Base-by-base conservation (phyloP, 1,284 basidiomycete species). In the Leccinum huronense region DNA sequence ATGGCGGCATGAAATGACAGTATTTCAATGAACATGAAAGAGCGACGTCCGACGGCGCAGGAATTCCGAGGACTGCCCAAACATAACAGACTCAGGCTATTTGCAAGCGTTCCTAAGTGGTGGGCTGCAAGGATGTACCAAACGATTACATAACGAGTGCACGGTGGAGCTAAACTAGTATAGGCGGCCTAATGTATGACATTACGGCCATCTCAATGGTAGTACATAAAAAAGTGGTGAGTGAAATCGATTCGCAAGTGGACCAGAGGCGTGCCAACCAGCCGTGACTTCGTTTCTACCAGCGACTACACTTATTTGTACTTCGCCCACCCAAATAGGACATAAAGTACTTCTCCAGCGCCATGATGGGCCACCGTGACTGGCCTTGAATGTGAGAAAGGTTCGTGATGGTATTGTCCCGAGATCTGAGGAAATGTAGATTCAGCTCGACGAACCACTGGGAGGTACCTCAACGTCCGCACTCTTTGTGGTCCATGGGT, bases 1-100 rank as follows among this genome's bases (percentile, higher is more conserved):
- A 66, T 75, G 71, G 63, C 48, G 62, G 60, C 42, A 68, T 63
- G 69, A 71, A 64, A 64, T 68, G 63, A 48, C 56, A 65, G 60
- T 63, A 69, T 64, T 64, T 66, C 66, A 45, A 60, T 63, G 63
- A 60, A 63, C 45, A 42, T 61, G 65, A 63, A 63, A 14, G 55
- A 51, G 23, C 48, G 62, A 57, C 61, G 59, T 27, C 63, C 34
- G 66, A 57, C 65, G 57, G 65, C 68, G 62, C 64, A 72, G 68
- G 36, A 40, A 62, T 59, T 57, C 33, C 23, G 60, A 64, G 54
- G 53, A 55, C 61, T 58, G 45, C 53, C 31, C 27, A 36, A 65
- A 59, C 33, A 53, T 53, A 63, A 57, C 55, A 45, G 57, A 58
- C 31, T 48, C 55, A 53, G 54, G 58, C 27, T 59, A 58, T 59